Evolutionary conservation across 1,284 basidiomycete genomes (phyloP).

Genomic region (Pascua guehoae): DNA sequence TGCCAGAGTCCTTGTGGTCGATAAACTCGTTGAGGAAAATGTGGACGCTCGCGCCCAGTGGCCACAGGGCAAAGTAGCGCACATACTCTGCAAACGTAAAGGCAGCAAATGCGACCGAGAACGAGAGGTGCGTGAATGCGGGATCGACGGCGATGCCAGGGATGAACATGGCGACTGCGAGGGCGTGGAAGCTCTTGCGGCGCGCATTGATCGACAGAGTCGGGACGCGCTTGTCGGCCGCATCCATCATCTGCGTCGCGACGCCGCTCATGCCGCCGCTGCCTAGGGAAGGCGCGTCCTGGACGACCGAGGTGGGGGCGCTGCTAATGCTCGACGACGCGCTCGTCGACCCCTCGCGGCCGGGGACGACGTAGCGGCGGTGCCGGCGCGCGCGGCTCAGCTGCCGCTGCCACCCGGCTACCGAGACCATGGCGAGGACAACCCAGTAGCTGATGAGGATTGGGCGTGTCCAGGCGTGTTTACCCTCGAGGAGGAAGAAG

Average conservation of each 20-base stretch:
- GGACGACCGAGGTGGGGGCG: not conserved
- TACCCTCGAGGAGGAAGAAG: conserved; percentile 70
- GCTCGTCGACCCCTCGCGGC: not conserved
- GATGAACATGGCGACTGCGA: conserved; percentile 93
- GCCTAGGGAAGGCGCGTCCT: not conserved
- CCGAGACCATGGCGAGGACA: conserved; percentile 70
- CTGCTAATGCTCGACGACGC: not conserved
- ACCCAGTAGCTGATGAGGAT: conserved; percentile 83
- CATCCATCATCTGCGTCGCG: conserved; percentile 78
- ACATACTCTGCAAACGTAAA: conserved; percentile 96
- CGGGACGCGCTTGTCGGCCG: conserved; percentile 82
- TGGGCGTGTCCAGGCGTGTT: conserved; percentile 75
- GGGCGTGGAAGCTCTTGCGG: conserved; percentile 93
- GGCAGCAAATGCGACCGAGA: conserved; percentile 85
- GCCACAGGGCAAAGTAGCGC: conserved; percentile 96
- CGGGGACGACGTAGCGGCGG: conserved; percentile 34
- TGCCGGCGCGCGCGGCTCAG: conserved; percentile 69
- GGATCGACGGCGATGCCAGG: conserved; percentile 91
- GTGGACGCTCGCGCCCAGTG: conserved; percentile 89
- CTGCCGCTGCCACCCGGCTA: conserved; percentile 90
- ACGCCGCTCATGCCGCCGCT: conserved; percentile 15
- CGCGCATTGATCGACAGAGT: conserved; percentile 88
- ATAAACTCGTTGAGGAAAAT: conserved; percentile 97
- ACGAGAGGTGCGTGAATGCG: conserved; percentile 90
- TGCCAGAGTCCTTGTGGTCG: conserved; percentile 91